Evolutionary conservation across 2,329 filamentous ascomycete genomes (phyloP), one percentile per base, ranked within the genome.

Genomic region (Raffaelea arxii): DNA sequence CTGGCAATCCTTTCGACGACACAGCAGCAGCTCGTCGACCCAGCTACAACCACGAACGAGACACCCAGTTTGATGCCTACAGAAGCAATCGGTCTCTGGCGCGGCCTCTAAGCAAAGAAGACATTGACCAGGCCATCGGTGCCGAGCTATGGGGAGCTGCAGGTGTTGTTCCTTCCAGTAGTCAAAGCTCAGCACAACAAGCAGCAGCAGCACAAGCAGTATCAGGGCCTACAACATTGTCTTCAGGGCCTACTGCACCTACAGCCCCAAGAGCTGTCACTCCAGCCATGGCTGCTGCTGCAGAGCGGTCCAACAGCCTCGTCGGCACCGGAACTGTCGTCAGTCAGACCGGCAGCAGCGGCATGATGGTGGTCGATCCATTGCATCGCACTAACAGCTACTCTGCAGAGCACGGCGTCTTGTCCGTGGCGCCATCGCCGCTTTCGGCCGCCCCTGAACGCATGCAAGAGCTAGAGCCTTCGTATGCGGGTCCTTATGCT

Each of bases 381-480:
- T 18, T 38, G 11, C 56, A 55, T 7, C 58, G 65, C 16, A 54
- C 55, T 1, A 49, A 54, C 12, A 69, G 66, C 55, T 66, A 60
- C 57, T 56, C 52, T 6, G 67, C 61, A 38, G 66, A 67, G 43
- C 57, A 62, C 14, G 58, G 59, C 3, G 55, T 67, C n/a, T 60
- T 64, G 5, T 56, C 62, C 4, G 65, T 68, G 21, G n/a, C n/a
- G n/a, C n/a, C n/a, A n/a, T n/a, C n/a, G n/a, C n/a, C n/a, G n/a
- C n/a, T n/a, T n/a, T n/a, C n/a, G n/a, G n/a, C n/a, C n/a, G n/a
- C n/a, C n/a, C 64, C 65, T 2, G 67, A 68, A 52, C 41, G 38
- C 21, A 3, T 23, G 18, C 25, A 27, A 9, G 47, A 50, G 5
- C 35, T 39, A 4, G 35, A 16, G 39, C 40, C n/a, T 9, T 2